These are phyloP conservation scores for Lecanicillium sp. DNA, from an alignment of 2,329 filamentous ascomycete species.

Conservation along the genomic window DNA sequence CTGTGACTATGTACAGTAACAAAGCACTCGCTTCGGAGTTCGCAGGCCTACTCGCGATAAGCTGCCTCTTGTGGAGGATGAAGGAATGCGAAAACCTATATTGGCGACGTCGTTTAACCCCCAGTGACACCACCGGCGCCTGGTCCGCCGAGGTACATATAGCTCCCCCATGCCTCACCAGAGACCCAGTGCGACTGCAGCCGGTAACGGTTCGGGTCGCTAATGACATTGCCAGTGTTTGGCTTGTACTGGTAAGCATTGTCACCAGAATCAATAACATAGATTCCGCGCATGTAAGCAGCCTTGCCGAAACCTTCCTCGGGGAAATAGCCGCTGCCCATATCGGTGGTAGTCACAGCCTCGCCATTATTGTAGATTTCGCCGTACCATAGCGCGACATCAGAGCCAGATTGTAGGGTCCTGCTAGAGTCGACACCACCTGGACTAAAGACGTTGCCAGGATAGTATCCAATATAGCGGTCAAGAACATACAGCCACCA, in stretches of 20 bases:
- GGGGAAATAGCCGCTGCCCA: constrained; percentile 14
- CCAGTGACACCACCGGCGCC: constrained; percentile 14
- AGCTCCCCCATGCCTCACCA: constrained; percentile 12
- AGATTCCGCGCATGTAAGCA: constrained; percentile 10
- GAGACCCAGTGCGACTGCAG: constrained; percentile 11
- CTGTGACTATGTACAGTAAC: too few relatives aligned
- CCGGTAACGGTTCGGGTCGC: constrained; percentile 11
- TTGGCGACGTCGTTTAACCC: constrained; percentile 9
- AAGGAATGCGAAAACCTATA: too few relatives aligned
- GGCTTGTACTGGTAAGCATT: constrained; percentile 1
- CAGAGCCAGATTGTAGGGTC: constrained; percentile 8
- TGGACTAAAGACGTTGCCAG: constrained; percentile 8
- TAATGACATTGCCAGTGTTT: constrained; percentile 8
- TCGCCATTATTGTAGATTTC: constrained; percentile 12
- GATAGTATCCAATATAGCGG: constrained; percentile 14
- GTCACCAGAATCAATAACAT: constrained; percentile 5
- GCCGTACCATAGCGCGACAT: constrained; percentile 11
- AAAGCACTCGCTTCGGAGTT: too few relatives aligned
- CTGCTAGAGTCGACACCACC: constrained; percentile 2
- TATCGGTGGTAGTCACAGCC: constrained; percentile 10
- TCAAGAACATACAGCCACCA: constrained; percentile 13
- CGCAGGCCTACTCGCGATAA: too few relatives aligned
- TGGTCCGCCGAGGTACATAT: constrained; percentile 13
- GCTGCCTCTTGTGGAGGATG: too few relatives aligned
- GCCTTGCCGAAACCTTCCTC: constrained; percentile 8